Conservation (phyloP, 768 basidiomycete genomes). For the Mycena galericulata region DNA sequence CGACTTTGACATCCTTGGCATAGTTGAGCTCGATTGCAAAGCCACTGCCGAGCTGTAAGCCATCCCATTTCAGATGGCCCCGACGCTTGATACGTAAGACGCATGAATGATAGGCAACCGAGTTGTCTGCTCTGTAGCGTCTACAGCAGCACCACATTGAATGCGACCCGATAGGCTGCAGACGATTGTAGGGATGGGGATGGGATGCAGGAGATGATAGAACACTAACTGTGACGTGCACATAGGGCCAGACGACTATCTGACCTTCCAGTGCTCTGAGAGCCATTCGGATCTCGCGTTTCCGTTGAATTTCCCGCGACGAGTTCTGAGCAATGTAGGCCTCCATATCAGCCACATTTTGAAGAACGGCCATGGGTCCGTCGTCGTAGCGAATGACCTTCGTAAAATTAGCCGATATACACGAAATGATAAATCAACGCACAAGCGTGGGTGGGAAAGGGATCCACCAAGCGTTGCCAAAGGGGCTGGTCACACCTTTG, state of each 20-base stretch:
- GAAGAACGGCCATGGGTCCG: conserved; percentile 62
- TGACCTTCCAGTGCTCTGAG: conserved; percentile 75
- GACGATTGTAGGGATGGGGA: background rate
- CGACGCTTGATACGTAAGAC: conserved; percentile 63
- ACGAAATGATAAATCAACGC: conserved; percentile 35
- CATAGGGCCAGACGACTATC: conserved; percentile 72
- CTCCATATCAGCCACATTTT: conserved; percentile 63
- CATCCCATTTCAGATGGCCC: conserved; percentile 64
- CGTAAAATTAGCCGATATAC: conserved; percentile 14
- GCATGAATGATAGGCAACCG: conserved; percentile 59
- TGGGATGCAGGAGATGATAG: conserved; percentile 1
- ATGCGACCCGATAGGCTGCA: conserved; percentile 61
- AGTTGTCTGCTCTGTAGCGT: conserved; percentile 64
- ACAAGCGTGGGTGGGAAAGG: conserved; percentile 83
- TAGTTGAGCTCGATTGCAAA: conserved; percentile 74
- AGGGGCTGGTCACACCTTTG: conserved; percentile 59
- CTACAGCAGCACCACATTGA: conserved; percentile 57
- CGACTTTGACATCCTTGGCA: conserved; percentile 59
- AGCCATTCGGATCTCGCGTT: conserved; percentile 70
- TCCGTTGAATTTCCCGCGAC: conserved; percentile 56
- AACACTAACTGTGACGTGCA: conserved; percentile 61
- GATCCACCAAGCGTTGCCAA: conserved; percentile 85
- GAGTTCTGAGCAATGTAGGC: conserved; percentile 74
- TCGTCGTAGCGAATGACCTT: conserved; percentile 80
- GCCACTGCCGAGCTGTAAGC: conserved; percentile 73